These are phyloP conservation scores for Aspergillus carlsbadensis DNA, from an alignment of 495 filamentous ascomycete species.

Conservation along the genomic window DNA sequence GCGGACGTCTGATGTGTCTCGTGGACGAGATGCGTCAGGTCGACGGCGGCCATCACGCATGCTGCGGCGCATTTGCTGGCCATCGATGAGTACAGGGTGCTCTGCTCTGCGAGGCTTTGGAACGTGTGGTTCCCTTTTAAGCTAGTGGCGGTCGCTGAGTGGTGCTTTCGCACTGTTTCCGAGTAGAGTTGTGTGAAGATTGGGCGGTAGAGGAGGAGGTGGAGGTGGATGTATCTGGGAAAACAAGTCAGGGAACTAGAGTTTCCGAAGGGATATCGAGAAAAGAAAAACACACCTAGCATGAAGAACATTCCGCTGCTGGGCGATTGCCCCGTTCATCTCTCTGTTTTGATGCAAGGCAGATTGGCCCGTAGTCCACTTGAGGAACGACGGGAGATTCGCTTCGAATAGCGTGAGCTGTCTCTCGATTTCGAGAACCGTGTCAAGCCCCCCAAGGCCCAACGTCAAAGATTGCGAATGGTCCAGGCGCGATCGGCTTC, in stretches of 20 bases:
- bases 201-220: conserved; percentile 46
- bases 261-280: neutral
- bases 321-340: too few relatives aligned
- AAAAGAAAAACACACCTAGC: neutral
- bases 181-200: conserved; percentile 46
- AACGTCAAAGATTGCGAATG: neutral
- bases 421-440: conserved; percentile 40
- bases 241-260: neutral
- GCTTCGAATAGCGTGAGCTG: conserved; percentile 37
- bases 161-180: conserved; percentile 10
- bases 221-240: conserved; percentile 43
- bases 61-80: too few relatives aligned
- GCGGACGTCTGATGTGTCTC: too few relatives aligned
- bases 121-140: too few relatives aligned
- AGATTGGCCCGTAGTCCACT: too few relatives aligned
- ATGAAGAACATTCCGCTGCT: too few relatives aligned
- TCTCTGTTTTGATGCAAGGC: too few relatives aligned
- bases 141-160: too few relatives aligned
- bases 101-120: too few relatives aligned
- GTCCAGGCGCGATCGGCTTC: neutral
- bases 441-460: conserved; percentile 33
- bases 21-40: too few relatives aligned
- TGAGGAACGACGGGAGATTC: conserved; percentile 14
- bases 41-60: too few relatives aligned
- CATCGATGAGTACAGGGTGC: too few relatives aligned